Conservation (phyloP, 768 basidiomycete species). For the Wakefieldia striispora region DNA sequence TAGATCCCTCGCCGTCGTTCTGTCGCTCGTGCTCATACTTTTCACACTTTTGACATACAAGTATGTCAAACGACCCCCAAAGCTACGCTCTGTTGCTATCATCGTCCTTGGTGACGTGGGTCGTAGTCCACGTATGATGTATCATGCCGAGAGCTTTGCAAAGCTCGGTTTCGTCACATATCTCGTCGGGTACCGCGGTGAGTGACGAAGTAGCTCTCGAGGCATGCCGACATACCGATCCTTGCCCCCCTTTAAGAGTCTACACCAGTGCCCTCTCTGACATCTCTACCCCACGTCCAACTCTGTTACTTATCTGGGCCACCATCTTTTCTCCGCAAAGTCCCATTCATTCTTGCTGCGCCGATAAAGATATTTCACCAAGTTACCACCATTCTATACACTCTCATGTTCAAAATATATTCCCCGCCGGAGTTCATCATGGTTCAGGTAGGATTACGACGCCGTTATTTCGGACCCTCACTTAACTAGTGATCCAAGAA, state of each 20-base stretch:
- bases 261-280: slow-evolving; percentile 70
- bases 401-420: slow-evolving; percentile 57
- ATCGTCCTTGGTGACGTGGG: slow-evolving; percentile 96
- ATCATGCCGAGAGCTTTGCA: slow-evolving; percentile 92
- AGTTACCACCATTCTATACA: slow-evolving; percentile 55
- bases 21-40: slow-evolving; percentile 13
- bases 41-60: slow-evolving; percentile 10
- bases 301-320: slow-evolving; percentile 68
- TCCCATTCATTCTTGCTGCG: slow-evolving; percentile 72
- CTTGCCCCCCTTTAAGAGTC: slow-evolving; percentile 50
- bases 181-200: slow-evolving; percentile 86
- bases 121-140: slow-evolving; percentile 97
- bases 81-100: slow-evolving; percentile 74
- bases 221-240: neutral
- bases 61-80: slow-evolving; percentile 24
- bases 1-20: slow-evolving; percentile 5
- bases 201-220: slow-evolving; percentile 13
- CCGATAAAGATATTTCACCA: slow-evolving; percentile 82
- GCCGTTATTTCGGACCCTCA: neutral
- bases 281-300: slow-evolving; percentile 60
- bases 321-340: slow-evolving; percentile 45
- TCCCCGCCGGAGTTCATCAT: slow-evolving; percentile 81
- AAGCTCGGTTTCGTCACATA: slow-evolving; percentile 73
- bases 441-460: slow-evolving; percentile 67
- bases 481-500: slow-evolving; percentile 53